Evolutionary conservation across 1,284 basidiomycete genomes (phyloP).

Genomic region (Erythrobasidium hasegawianum): DNA sequence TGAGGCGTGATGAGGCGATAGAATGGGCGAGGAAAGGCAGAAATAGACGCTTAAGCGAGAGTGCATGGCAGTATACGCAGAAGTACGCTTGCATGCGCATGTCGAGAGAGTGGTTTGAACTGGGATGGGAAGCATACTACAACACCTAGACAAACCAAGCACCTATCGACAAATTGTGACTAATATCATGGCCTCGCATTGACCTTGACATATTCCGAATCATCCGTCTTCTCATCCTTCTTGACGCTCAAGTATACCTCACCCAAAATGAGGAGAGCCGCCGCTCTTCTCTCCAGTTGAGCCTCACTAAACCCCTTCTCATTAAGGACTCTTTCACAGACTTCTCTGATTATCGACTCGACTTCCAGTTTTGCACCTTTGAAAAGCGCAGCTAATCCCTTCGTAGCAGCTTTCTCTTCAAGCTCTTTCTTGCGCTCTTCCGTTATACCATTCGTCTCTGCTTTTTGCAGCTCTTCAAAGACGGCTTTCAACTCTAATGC

Average conservation of each 20-base stretch:
- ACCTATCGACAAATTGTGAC: not conserved
- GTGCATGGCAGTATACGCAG: not conserved
- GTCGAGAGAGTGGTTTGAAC: not conserved
- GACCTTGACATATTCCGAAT: conserved; percentile 75
- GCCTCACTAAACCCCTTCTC: conserved; percentile 51
- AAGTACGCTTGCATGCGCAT: not conserved
- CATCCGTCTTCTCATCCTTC: conserved; percentile 60
- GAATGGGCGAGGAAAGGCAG: not conserved
- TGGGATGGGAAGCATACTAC: not conserved
- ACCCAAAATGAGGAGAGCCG: conserved; percentile 78
- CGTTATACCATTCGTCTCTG: conserved; percentile 79
- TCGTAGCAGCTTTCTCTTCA: conserved; percentile 95
- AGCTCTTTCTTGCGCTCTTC: conserved; percentile 83
- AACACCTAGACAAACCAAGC: not conserved
- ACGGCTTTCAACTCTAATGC: conserved; percentile 91
- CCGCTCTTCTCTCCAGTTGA: conserved; percentile 69
- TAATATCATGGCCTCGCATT: conserved; percentile 56
- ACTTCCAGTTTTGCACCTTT: conserved; percentile 95
- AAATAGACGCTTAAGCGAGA: not conserved
- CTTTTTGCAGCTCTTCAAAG: conserved; percentile 91
- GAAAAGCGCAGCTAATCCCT: conserved; percentile 78
- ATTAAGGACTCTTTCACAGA: conserved; percentile 77
- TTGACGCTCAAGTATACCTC: conserved; percentile 66
- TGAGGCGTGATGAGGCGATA: not conserved
- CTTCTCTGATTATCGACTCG: conserved; percentile 87